Evolutionary conservation across 768 basidiomycete species (phyloP).

Genomic region (Hericium erinaceus): DNA sequence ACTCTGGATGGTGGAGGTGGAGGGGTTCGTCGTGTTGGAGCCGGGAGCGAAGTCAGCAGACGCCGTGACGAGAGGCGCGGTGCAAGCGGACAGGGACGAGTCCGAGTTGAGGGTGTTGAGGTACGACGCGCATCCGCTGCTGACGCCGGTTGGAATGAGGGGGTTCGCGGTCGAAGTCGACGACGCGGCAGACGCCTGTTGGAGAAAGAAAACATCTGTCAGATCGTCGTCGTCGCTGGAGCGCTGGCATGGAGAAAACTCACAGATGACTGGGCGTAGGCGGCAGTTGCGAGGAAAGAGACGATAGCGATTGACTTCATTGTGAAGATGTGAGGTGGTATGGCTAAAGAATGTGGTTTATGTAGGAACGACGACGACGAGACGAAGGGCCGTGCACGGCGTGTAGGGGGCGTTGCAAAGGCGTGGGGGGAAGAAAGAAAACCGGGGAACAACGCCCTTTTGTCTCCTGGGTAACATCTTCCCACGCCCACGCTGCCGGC

Average conservation of each 20-base stretch:
- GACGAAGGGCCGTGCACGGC: not conserved
- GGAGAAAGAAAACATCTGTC: conserved; percentile 10
- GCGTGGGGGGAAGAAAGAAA: not conserved
- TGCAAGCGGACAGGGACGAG: conserved; percentile 47
- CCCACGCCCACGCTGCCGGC: not conserved
- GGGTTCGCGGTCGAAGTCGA: conserved; percentile 29
- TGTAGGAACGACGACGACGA: not conserved
- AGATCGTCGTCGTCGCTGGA: conserved; percentile 16
- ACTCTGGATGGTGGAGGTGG: conserved; percentile 36
- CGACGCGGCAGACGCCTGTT: conserved; percentile 13
- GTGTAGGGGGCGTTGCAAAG: conserved; percentile 1
- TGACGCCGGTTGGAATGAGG: conserved; percentile 64
- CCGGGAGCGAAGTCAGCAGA: conserved; percentile 46
- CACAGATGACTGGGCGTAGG: conserved; percentile 36
- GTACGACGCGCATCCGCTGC: conserved; percentile 44
- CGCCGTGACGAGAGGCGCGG: conserved; percentile 48
- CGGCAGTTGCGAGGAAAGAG: conserved; percentile 34
- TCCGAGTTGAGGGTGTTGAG: conserved; percentile 57
- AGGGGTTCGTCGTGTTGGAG: conserved; percentile 25
- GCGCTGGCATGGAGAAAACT: conserved; percentile 2
- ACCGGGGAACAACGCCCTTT: not conserved
- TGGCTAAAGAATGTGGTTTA: not conserved
- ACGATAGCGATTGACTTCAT: conserved; percentile 39
- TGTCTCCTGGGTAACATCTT: not conserved
- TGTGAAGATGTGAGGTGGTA: conserved; percentile 21